Conservation (phyloP, 352 stramenopile genomes). For the Globisporangium iwayamae region DNA sequence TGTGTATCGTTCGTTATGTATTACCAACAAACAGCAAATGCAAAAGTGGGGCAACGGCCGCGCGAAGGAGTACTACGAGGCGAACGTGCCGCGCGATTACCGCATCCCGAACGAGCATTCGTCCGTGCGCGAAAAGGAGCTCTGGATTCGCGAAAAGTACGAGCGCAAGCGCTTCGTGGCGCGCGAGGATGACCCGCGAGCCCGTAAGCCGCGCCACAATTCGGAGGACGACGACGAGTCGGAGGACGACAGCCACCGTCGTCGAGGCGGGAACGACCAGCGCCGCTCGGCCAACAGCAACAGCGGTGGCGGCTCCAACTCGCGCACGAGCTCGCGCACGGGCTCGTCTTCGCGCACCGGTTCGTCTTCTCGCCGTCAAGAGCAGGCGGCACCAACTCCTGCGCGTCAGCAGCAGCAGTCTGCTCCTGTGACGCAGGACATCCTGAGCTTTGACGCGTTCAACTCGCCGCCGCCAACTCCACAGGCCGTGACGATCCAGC, state of each 20-base stretch:
- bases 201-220: conserved; percentile 34
- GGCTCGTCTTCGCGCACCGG: conserved; percentile 25
- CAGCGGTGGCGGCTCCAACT: conserved; percentile 22
- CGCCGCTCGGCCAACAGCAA: conserved; percentile 19
- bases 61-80: conserved; percentile 90
- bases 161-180: conserved; percentile 78
- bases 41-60: conserved; percentile 88
- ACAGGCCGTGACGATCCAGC: conserved; percentile 18
- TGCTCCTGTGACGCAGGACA: conserved; percentile 40
- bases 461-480: conserved; percentile 28
- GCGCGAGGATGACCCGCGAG: conserved; percentile 38
- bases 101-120: conserved; percentile 77
- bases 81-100: conserved; percentile 73
- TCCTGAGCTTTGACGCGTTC: conserved; percentile 76
- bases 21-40: conserved; percentile 68
- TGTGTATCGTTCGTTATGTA: background rate
- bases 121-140: conserved; percentile 83
- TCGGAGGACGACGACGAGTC: conserved; percentile 40
- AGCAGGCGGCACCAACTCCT: conserved; percentile 25
- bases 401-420: conserved; percentile 7
- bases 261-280: conserved; percentile 13
- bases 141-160: conserved; percentile 91
- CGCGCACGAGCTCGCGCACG: conserved; percentile 19
- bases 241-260: conserved; percentile 8
- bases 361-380: conserved; percentile 28